Conservation (phyloP, 257 asterid species). For the Galeopsis tetrahit region DNA sequence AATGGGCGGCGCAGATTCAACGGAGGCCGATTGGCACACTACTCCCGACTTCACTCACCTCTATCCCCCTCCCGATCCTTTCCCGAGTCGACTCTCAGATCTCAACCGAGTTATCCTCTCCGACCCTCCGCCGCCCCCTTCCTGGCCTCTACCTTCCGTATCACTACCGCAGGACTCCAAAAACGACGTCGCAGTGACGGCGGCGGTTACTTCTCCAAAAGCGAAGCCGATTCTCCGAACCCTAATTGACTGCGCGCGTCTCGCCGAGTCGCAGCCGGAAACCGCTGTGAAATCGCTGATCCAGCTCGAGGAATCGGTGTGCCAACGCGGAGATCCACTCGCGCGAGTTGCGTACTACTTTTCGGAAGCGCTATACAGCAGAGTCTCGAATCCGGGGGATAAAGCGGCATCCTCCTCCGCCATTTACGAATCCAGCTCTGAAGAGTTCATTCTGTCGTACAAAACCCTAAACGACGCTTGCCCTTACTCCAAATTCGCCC, state of each 20-base stretch:
- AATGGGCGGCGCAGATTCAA: constrained; percentile 82
- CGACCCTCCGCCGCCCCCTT: constrained; percentile 45
- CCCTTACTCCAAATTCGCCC: constrained; percentile 91
- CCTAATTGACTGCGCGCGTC: constrained; percentile 64
- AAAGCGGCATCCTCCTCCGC: constrained; percentile 17
- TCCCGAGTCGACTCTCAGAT: constrained; percentile 70
- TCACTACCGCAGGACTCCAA: constrained; percentile 31
- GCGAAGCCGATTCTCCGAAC: constrained; percentile 63
- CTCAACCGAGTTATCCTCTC: constrained; percentile 66
- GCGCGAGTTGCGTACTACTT: constrained; percentile 83
- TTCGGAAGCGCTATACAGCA: constrained; percentile 67
- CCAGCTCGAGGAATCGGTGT: constrained; percentile 62
- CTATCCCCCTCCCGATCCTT: constrained; percentile 60
- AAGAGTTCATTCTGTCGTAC: constrained; percentile 77
- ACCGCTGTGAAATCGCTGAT: constrained; percentile 60
- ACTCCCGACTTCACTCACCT: constrained; percentile 50
- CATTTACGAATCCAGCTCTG: constrained; percentile 51
- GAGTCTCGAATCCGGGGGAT: constrained; percentile 45
- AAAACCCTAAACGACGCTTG: constrained; percentile 87
- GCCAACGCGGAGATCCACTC: constrained; percentile 68
- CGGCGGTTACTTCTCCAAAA: constrained; percentile 40
- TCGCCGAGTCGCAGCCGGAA: constrained; percentile 69
- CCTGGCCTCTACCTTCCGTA: constrained; percentile 45
- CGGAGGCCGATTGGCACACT: constrained; percentile 81
- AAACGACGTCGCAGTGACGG: constrained; percentile 17